Evolutionary conservation across 257 asterid genomes (phyloP).

Genomic region (Scutellaria barbata): DNA sequence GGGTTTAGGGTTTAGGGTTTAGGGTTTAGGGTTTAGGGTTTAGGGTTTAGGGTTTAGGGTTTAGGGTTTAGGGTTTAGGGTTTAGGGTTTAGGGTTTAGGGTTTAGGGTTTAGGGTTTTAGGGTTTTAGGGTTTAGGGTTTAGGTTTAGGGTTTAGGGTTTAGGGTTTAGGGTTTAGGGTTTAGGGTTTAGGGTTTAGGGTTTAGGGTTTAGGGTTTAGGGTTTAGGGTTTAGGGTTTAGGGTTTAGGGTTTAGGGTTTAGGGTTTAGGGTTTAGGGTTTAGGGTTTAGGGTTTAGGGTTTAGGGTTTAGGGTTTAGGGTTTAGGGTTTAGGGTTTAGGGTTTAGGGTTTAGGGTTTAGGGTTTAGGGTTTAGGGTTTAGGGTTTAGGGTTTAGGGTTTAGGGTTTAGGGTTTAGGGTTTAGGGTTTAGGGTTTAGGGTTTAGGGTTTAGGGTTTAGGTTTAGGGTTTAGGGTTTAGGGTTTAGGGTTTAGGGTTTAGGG

Average conservation of each 20-base stretch:
- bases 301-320: neutral
- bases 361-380: neutral
- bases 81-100: neutral
- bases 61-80: neutral
- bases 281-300: neutral
- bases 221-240: neutral
- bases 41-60: neutral
- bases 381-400: neutral
- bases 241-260: neutral
- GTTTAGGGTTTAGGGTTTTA: neutral
- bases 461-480: neutral
- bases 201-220: neutral
- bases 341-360: neutral
- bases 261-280: neutral
- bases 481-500: neutral
- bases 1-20: neutral
- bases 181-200: neutral
- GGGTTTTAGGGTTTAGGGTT: neutral
- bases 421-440: neutral
- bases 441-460: neutral
- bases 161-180: neutral
- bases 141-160: neutral
- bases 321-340: slow-evolving; percentile 1
- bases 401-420: neutral
- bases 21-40: neutral